Percentiles rank a stretch among this genome's conserved stretches.
Evolutionary conservation across 306 rosid genomes (phyloP).

Genomic region (Gleditsia sinensis): DNA sequence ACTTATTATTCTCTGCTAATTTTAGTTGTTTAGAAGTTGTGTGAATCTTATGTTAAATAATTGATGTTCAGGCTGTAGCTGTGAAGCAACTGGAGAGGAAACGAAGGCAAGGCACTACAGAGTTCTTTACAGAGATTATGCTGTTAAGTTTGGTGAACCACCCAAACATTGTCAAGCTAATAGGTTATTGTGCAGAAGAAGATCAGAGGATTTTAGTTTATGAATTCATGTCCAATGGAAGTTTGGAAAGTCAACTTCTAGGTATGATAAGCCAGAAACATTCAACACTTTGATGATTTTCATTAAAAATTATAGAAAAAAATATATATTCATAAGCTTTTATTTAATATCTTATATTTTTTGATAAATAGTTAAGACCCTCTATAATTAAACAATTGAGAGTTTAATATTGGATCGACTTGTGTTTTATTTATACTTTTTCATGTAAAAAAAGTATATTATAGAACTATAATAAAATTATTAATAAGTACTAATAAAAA

Average conservation of each 20-base stretch:
- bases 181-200: slow-evolving; percentile 68
- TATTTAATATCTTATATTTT: too few species aligned
- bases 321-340: too few species aligned
- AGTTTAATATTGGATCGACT: too few species aligned
- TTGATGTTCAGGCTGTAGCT: slow-evolving; percentile 58
- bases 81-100: slow-evolving; percentile 61
- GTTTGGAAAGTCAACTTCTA: slow-evolving; percentile 69
- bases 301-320: too few species aligned
- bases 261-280: slow-evolving; percentile 37
- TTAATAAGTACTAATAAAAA: too few species aligned
- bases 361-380: too few species aligned
- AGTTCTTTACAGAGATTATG: slow-evolving; percentile 69
- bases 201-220: slow-evolving; percentile 63
- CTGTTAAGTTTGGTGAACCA: slow-evolving; percentile 67
- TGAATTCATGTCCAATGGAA: slow-evolving; percentile 69
- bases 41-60: slow-evolving; percentile 19
- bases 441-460: too few species aligned
- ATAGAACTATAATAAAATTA: too few species aligned
- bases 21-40: too few species aligned
- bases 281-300: not conserved
- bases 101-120: slow-evolving; percentile 73
- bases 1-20: too few species aligned
- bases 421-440: too few species aligned
- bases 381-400: too few species aligned
- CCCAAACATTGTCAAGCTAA: slow-evolving; percentile 61